phyloP scores from a whole-genome alignment of 805 yeast species.

The Barnettozyma salicaria region DNA sequence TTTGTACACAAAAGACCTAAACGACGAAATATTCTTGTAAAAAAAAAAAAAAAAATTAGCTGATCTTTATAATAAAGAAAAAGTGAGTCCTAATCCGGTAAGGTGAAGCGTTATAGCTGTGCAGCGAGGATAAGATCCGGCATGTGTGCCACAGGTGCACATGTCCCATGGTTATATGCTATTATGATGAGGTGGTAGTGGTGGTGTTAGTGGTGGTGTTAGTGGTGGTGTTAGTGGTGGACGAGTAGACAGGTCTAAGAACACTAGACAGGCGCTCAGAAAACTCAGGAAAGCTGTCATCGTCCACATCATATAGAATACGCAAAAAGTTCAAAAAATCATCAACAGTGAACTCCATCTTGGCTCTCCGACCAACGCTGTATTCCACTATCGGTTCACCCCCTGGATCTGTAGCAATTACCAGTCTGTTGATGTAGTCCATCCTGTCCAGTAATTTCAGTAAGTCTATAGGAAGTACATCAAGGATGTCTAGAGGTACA shows the following conservation, averaged over 20 bases:
- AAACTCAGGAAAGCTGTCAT: slow-evolving; percentile 14
- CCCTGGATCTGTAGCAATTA: slow-evolving; percentile 13
- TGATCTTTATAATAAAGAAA: too few species aligned
- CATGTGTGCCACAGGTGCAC: too few species aligned
- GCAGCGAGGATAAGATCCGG: too few species aligned
- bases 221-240: background rate
- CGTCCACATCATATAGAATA: slow-evolving; percentile 18
- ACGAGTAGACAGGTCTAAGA: slow-evolving; percentile 14
- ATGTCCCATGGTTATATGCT: too few species aligned
- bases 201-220: slow-evolving; percentile 1
- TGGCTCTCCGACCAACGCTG: slow-evolving; percentile 26
- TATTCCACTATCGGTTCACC: slow-evolving; percentile 28
- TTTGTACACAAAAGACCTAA: too few species aligned
- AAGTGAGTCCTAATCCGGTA: too few species aligned
- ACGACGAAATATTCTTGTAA: too few species aligned
- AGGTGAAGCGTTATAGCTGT: too few species aligned
- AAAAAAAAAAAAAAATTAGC: too few species aligned
- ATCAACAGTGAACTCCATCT: slow-evolving; percentile 24
- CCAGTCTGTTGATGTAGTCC: slow-evolving; percentile 23
- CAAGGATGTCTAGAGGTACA: slow-evolving; percentile 10
- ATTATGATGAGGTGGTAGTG: background rate
- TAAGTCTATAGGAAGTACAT: slow-evolving; percentile 16
- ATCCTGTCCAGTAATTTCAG: slow-evolving; percentile 23
- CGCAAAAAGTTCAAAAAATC: slow-evolving; percentile 21
- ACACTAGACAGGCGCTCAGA: slow-evolving; percentile 13